These are phyloP conservation scores for Acanthamoeba royreba DNA, from an alignment of 208 protist genomes.

Conservation along the genomic window DNA sequence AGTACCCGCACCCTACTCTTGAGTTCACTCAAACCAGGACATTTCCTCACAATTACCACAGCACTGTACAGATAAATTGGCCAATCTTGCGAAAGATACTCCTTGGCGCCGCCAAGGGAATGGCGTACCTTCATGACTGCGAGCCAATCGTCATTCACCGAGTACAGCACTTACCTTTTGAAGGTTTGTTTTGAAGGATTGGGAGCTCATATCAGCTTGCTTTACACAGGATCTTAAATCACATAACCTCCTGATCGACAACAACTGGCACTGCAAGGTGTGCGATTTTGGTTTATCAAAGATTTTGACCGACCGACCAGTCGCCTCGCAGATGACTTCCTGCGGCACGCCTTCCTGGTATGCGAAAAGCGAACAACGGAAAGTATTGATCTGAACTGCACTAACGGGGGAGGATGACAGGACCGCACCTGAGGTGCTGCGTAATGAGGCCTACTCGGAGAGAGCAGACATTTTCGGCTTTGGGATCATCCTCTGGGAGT, in stretches of 20 bases:
- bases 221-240: conserved; percentile 20
- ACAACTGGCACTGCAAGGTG: conserved; percentile 44
- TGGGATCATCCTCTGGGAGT: neutral
- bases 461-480: conserved; percentile 45
- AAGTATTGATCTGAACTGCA: neutral
- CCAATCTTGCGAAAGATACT: conserved; percentile 14
- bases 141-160: conserved; percentile 33
- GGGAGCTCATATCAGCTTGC: neutral
- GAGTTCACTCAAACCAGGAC: neutral
- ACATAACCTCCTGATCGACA: conserved; percentile 35
- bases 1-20: neutral
- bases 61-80: conserved; percentile 1
- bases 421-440: conserved; percentile 39
- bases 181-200: neutral
- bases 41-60: neutral
- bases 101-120: neutral
- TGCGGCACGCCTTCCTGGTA: conserved; percentile 41
- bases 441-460: conserved; percentile 16
- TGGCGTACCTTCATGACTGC: conserved; percentile 35
- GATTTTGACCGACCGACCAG: neutral
- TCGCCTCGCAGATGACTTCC: neutral
- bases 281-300: conserved; percentile 48
- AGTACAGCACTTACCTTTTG: neutral
- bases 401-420: neutral
- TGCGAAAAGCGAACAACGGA: neutral